phyloP scores from a whole-genome alignment of 2,329 filamentous ascomycete species.

The Ophiostoma sp. region DNA sequence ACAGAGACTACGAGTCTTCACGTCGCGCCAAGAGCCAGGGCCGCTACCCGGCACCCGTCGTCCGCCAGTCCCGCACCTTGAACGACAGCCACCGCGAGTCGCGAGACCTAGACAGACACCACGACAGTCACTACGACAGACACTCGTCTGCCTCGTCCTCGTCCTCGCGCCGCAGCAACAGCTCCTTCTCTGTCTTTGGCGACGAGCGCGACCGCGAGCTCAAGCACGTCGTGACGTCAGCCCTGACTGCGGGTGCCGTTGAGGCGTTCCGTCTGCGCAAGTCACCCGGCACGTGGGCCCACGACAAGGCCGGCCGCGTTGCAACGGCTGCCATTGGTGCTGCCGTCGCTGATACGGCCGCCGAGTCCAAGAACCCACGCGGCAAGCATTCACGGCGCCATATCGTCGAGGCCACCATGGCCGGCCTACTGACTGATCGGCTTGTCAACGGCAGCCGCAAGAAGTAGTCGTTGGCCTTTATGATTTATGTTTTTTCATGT shows the following conservation, averaged over 20 bases:
- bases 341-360: slow-evolving; percentile 25
- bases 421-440: slow-evolving; percentile 27
- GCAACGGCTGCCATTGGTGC: slow-evolving; percentile 27
- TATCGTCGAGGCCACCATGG: slow-evolving; percentile 26
- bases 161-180: background rate
- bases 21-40: slow-evolving; percentile 8
- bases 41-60: background rate
- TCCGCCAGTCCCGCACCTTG: background rate
- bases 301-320: slow-evolving; percentile 24
- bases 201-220: slow-evolving; percentile 17
- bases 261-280: slow-evolving; percentile 26
- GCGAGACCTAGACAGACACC: background rate
- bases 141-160: background rate
- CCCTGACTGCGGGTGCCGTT: slow-evolving; percentile 25
- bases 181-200: background rate
- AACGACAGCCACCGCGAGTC: slow-evolving; percentile 4
- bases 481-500: too few relatives aligned
- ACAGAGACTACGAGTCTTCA: background rate
- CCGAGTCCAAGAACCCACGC: slow-evolving; percentile 18
- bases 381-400: slow-evolving; percentile 27
- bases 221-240: slow-evolving; percentile 23
- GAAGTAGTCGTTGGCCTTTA: background rate
- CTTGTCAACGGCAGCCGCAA: slow-evolving; percentile 28
- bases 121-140: background rate
- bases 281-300: slow-evolving; percentile 24